Evolutionary conservation across 306 rosid species (phyloP).

Genomic region (Amphicarpaea edgeworthii): DNA sequence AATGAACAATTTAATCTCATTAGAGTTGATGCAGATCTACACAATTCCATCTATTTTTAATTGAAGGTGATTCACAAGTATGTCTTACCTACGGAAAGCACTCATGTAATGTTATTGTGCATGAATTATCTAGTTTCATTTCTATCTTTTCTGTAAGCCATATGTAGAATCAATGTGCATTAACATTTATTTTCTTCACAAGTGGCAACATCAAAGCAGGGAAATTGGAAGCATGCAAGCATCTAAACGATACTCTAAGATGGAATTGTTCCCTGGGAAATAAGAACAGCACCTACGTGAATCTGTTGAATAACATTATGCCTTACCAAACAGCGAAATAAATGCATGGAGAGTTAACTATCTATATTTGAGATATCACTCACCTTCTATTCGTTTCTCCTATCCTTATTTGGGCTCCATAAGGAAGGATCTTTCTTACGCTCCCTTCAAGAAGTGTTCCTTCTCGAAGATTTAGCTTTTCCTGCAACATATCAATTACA

Average conservation of each 20-base stretch:
- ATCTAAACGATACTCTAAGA: constrained; percentile 5
- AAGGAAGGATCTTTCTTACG: constrained; percentile 72
- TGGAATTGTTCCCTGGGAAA: constrained; percentile 1
- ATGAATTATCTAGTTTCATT: constrained; percentile 5
- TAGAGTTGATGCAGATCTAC: background rate
- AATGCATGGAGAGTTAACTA: constrained; percentile 12
- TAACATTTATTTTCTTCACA: background rate
- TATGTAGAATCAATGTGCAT: background rate
- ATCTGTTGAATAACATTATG: constrained; percentile 26
- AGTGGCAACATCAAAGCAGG: constrained; percentile 27
- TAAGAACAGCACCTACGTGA: background rate
- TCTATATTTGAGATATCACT: constrained; percentile 29
- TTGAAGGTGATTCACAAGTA: background rate
- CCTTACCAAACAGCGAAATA: constrained; percentile 13
- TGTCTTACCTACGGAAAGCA: background rate
- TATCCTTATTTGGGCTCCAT: constrained; percentile 87
- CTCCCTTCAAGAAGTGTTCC: constrained; percentile 87
- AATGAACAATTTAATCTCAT: background rate
- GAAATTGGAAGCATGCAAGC: background rate
- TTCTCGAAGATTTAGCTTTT: constrained; percentile 67
- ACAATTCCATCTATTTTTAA: background rate
- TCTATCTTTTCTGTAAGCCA: background rate
- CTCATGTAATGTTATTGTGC: background rate
- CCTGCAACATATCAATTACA: constrained; percentile 52
- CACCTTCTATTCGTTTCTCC: constrained; percentile 78